Conservation (phyloP, 2,329 filamentous ascomycete genomes). For the Clarireedia sp. region DNA sequence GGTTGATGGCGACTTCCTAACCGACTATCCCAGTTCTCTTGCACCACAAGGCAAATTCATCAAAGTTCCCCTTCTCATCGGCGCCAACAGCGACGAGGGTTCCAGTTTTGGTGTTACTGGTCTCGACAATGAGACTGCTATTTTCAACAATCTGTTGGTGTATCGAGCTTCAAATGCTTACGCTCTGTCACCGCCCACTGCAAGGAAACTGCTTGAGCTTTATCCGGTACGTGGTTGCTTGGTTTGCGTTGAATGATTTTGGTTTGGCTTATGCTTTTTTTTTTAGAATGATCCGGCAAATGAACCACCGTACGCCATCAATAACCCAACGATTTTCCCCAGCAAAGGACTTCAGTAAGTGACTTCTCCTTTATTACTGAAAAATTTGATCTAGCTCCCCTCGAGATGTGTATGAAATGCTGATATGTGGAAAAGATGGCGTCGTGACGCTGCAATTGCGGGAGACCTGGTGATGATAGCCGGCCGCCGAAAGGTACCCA, state of each 20-base stretch:
- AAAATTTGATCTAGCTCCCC: too few relatives aligned
- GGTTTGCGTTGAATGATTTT: too few relatives aligned
- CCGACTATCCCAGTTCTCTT: conserved; percentile 40
- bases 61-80: conserved; percentile 38
- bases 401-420: neutral
- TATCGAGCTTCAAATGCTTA: conserved; percentile 36
- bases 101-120: conserved; percentile 35
- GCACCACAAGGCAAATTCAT: conserved; percentile 36
- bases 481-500: conserved; percentile 31
- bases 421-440: conserved; percentile 26
- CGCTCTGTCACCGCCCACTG: conserved; percentile 37
- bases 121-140: conserved; percentile 35
- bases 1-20: conserved; percentile 39
- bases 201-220: conserved; percentile 36
- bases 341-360: conserved; percentile 30
- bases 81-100: conserved; percentile 43
- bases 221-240: conserved; percentile 30
- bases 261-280: neutral
- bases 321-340: conserved; percentile 26
- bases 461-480: conserved; percentile 42
- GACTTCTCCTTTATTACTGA: too few relatives aligned
- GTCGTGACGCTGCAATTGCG: conserved; percentile 38
- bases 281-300: conserved; percentile 36
- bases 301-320: conserved; percentile 37
- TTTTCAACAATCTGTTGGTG: conserved; percentile 34